phyloP scores from a whole-genome alignment of 2,329 filamentous ascomycete species.

The Fonsecaea nubica region DNA sequence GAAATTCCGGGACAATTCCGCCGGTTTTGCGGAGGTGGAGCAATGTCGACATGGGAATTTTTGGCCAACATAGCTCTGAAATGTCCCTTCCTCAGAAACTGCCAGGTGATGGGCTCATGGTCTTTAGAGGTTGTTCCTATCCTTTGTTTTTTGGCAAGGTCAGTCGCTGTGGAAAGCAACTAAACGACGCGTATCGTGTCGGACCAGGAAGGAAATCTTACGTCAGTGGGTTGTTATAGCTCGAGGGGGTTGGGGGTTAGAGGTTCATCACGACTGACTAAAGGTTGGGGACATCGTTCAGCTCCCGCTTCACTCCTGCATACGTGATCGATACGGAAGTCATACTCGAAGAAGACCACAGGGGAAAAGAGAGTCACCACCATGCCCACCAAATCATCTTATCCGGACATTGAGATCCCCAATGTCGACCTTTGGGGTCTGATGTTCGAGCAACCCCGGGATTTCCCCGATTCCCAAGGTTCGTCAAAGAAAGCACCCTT shows the following conservation, averaged over 20 bases:
- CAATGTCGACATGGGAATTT: background rate
- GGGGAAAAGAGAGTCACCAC: constrained; percentile 1
- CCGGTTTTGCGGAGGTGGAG: constrained; percentile 4
- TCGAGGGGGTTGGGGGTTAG: too few relatives aligned
- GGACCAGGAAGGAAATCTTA: too few relatives aligned
- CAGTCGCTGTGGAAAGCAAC: too few relatives aligned
- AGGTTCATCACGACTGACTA: too few relatives aligned
- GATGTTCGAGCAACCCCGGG: constrained; percentile 38
- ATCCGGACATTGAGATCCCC: constrained; percentile 71
- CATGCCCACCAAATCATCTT: constrained; percentile 76
- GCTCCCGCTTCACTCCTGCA: too few relatives aligned
- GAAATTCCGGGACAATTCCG: background rate
- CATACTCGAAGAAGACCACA: background rate
- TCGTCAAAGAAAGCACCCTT: background rate
- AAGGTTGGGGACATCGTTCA: too few relatives aligned
- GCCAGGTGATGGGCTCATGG: background rate
- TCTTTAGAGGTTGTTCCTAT: too few relatives aligned
- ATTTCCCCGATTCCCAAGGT: constrained; percentile 39
- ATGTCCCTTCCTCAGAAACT: background rate
- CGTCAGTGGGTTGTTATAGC: too few relatives aligned
- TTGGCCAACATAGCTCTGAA: background rate
- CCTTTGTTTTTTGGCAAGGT: too few relatives aligned
- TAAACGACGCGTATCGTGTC: too few relatives aligned
- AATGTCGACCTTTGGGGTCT: constrained; percentile 78
- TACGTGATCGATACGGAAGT: background rate